Base-by-base conservation (phyloP, 2,329 filamentous ascomycete genomes). In the Hymenotorrendiella dingleyae region DNA sequence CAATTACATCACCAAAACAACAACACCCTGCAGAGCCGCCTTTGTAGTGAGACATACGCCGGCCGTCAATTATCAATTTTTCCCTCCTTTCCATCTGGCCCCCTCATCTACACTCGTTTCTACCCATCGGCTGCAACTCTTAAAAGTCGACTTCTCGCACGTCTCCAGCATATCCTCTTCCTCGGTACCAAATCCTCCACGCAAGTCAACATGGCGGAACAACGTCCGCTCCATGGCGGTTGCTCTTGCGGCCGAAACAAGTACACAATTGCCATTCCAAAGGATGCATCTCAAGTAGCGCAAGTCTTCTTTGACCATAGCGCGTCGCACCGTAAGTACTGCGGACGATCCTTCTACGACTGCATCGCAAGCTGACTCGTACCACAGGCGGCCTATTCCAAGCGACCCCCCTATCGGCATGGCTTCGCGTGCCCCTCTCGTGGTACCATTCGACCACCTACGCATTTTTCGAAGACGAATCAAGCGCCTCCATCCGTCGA, bases 231-330 rank as follows among this genome's bases (percentile, higher is more conserved):
- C 44, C 79, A 76, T 51, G 89, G 89, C 56, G 78, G 81, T 51
- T 95, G 90, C 68, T 81, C 84, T 40, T 96, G 90, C 64, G 88
- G 89, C 44, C 80, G 90, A 48, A 94, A 93, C 59, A 75, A 82
- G 59, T 95, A 94, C 66, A 72, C 80, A 45, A 79, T 95, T 53
- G 67, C 77, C 34, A 72, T 91, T 19, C 88, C 88, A 1, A 62
- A 70, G 16, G 65, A 72, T 54, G 68, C 74, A 29, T 64, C 68
- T 28, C 67, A 78, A 24, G 66, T 73, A 38, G 79, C 82, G 12
- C 74, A 80, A 53, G 78, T 94, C 17, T 76, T 88, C 49, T 93
- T 94, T 30, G 59, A 61, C 29, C 54, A 48, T 26, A 50, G 50
- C 24, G 40, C 42, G 30, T 36, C 73, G 28, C 84, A 86, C 56